phyloP scores from a whole-genome alignment of 805 yeast genomes.

The Candida lessepsii region DNA sequence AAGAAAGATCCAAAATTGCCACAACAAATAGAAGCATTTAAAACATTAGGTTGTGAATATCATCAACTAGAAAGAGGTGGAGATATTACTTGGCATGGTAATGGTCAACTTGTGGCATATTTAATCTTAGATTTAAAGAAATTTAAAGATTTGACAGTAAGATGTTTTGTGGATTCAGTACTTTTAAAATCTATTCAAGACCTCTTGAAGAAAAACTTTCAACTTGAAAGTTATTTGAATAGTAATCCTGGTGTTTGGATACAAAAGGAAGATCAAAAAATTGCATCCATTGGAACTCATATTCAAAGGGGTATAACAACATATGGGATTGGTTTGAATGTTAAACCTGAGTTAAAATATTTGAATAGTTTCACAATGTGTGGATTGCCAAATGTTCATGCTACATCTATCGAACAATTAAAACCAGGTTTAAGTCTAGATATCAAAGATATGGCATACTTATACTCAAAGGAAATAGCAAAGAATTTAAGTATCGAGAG shows the following conservation, averaged over 20 bases:
- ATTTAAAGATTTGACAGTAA: constrained; percentile 55
- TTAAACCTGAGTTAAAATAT: constrained; percentile 66
- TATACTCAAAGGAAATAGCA: constrained; percentile 39
- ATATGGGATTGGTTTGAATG: constrained; percentile 86
- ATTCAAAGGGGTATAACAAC: constrained; percentile 81
- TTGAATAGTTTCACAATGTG: constrained; percentile 79
- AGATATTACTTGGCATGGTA: constrained; percentile 94
- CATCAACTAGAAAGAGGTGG: constrained; percentile 91
- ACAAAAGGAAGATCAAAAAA: constrained; percentile 49
- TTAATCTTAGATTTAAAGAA: constrained; percentile 63
- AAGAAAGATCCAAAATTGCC: constrained; percentile 45
- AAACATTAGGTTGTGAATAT: constrained; percentile 52
- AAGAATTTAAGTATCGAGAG: constrained; percentile 28
- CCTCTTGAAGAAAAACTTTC: constrained; percentile 38
- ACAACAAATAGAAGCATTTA: constrained; percentile 25
- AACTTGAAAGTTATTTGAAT: constrained; percentile 50
- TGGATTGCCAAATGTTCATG: constrained; percentile 62
- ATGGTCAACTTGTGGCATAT: constrained; percentile 89
- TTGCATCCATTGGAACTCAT: constrained; percentile 88
- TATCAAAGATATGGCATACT: constrained; percentile 28
- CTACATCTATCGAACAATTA: constrained; percentile 33
- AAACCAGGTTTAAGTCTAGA: constrained; percentile 14
- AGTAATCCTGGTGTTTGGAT: constrained; percentile 91
- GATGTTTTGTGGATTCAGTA: constrained; percentile 62
- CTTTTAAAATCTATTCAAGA: constrained; percentile 57